Percentiles rank a stretch among this genome's conserved stretches.
Conservation (phyloP, 2,329 filamentous ascomycete genomes). For the Truncatella angustata region DNA sequence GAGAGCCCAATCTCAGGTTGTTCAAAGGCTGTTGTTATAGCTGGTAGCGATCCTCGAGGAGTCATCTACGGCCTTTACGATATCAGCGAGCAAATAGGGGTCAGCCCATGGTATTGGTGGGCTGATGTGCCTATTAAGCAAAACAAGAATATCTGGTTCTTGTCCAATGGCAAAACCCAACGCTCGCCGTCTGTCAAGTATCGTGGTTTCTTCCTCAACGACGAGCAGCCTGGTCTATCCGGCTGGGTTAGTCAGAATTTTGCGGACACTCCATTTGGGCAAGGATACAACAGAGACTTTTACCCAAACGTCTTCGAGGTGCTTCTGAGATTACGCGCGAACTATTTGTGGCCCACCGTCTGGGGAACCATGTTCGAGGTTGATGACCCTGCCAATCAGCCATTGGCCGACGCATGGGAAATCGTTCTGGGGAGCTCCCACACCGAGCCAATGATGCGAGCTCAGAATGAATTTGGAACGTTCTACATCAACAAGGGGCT, state of each 20-base stretch:
- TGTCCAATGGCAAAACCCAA: conserved; percentile 53
- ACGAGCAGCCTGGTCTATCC: conserved; percentile 66
- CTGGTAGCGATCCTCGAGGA: conserved; percentile 55
- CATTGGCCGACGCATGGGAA: conserved; percentile 69
- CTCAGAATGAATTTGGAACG: conserved; percentile 53
- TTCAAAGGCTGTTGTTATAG: conserved; percentile 61
- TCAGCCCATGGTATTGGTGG: conserved; percentile 70
- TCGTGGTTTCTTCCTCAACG: conserved; percentile 69
- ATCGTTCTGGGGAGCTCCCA: conserved; percentile 73
- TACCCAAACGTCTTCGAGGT: conserved; percentile 71
- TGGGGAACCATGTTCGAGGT: conserved; percentile 73
- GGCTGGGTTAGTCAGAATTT: conserved; percentile 57
- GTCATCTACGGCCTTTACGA: conserved; percentile 72
- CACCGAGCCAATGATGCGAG: conserved; percentile 68
- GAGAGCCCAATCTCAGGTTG: conserved; percentile 55
- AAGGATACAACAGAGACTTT: conserved; percentile 58
- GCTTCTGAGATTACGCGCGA: conserved; percentile 65
- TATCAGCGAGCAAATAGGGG: conserved; percentile 70
- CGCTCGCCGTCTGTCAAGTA: conserved; percentile 63
- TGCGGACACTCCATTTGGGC: conserved; percentile 41
- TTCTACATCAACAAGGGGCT: conserved; percentile 41
- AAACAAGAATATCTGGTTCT: conserved; percentile 53
- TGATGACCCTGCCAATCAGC: conserved; percentile 67
- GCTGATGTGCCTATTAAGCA: conserved; percentile 57
- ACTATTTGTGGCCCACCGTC: conserved; percentile 72